A percentile compares a stretch with the other conserved stretches of the same genome.
These are phyloP conservation scores for Pisolithus marmoratus DNA, from an alignment of 768 basidiomycete genomes.

Conservation along the genomic window DNA sequence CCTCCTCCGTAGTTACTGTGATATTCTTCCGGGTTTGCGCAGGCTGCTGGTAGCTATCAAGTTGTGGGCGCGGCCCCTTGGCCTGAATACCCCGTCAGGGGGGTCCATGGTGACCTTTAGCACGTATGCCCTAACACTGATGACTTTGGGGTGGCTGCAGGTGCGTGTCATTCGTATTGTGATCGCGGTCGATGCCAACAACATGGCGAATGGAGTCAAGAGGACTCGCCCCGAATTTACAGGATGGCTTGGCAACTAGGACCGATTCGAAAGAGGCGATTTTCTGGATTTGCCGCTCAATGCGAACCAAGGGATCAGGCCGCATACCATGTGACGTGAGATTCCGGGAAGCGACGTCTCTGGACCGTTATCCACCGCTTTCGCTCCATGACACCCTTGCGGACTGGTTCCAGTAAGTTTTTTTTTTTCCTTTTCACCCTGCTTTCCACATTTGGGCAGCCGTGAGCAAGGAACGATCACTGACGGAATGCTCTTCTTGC, in stretches of 20 bases:
- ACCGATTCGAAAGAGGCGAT: conserved; percentile 7
- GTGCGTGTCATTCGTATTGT: conserved; percentile 24
- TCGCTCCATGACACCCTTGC: conserved; percentile 21
- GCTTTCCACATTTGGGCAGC: not conserved
- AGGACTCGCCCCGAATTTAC: conserved; percentile 48
- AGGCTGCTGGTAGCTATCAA: conserved; percentile 47
- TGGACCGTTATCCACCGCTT: conserved; percentile 5
- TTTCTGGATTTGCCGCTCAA: conserved; percentile 30
- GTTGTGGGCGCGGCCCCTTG: conserved; percentile 51
- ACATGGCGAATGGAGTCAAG: conserved; percentile 27
- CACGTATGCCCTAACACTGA: conserved; percentile 56
- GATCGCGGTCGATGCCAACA: not conserved
- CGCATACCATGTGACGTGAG: conserved; percentile 29
- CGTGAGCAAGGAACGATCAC: not conserved
- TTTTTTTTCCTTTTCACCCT: not conserved
- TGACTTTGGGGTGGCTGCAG: conserved; percentile 58
- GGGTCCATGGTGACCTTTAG: conserved; percentile 39
- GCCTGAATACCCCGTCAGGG: conserved; percentile 41
- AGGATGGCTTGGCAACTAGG: conserved; percentile 27
- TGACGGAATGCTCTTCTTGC: not conserved
- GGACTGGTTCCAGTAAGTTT: conserved; percentile 40
- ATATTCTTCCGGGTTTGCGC: conserved; percentile 38
- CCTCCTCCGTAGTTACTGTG: conserved; percentile 48
- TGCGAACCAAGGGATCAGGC: not conserved
- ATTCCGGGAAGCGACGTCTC: conserved; percentile 13